These are phyloP conservation scores for Aspergillus pseudotamarii DNA, from an alignment of 2,329 filamentous ascomycete genomes.

Conservation along the genomic window DNA sequence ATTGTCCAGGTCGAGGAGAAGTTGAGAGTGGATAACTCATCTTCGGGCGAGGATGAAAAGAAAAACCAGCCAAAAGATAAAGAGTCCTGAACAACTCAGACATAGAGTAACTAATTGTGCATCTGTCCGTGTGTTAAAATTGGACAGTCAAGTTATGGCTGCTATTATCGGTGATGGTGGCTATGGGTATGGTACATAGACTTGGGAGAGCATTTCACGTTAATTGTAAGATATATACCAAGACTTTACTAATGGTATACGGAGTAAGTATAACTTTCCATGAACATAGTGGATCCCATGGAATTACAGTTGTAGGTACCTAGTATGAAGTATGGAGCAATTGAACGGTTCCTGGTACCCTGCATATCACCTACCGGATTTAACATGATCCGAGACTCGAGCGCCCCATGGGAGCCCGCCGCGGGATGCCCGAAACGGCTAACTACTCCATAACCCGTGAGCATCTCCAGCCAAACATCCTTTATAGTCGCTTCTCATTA, in stretches of 20 bases:
- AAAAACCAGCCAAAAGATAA: slow-evolving; percentile 23
- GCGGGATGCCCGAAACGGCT: slow-evolving; percentile 25
- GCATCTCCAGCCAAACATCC: slow-evolving; percentile 9
- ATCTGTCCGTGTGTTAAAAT: neutral
- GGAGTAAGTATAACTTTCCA: neutral
- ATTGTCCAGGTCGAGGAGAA: slow-evolving; percentile 68
- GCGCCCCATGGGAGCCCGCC: slow-evolving; percentile 17
- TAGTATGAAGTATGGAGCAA: neutral
- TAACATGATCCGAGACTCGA: slow-evolving; percentile 29
- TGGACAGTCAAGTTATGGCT: neutral
- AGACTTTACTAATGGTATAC: too few relatives aligned
- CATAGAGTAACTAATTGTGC: neutral
- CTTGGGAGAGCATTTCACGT: neutral
- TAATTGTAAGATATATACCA: neutral
- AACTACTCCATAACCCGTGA: slow-evolving; percentile 15
- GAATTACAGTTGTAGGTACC: neutral
- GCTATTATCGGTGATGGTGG: neutral
- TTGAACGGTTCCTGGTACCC: neutral
- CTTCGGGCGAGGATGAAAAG: slow-evolving; percentile 21
- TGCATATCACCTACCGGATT: slow-evolving; percentile 31
- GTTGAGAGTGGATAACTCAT: slow-evolving; percentile 28
- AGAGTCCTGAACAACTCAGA: slow-evolving; percentile 18
- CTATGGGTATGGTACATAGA: neutral
- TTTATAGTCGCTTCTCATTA: slow-evolving; percentile 13
- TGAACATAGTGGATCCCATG: neutral